Evolutionary conservation across 768 basidiomycete species (phyloP).

Genomic region (Calocybe indica): DNA sequence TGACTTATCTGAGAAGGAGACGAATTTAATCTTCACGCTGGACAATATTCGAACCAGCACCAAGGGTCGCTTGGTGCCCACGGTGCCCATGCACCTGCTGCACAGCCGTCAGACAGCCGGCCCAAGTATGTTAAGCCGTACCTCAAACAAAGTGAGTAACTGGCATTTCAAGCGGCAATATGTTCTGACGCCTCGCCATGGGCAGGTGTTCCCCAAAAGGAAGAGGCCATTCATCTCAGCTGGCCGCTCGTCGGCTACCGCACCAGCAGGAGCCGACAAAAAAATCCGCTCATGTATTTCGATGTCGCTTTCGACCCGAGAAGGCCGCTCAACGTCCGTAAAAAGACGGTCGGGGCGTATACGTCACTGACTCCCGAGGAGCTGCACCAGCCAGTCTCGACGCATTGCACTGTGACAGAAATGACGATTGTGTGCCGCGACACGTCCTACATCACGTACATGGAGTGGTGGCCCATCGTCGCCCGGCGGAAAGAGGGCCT

Average conservation of each 20-base stretch:
- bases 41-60: neutral
- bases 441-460: conserved; percentile 10
- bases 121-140: neutral
- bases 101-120: neutral
- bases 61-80: neutral
- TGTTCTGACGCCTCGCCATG: neutral
- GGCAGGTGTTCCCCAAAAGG: conserved; percentile 29
- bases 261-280: conserved; percentile 18
- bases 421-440: conserved; percentile 39
- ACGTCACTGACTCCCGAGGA: conserved; percentile 29
- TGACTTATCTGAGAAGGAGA: no score
- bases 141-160: neutral
- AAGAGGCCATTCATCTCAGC: conserved; percentile 32
- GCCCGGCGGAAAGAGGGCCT: conserved; percentile 39
- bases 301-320: conserved; percentile 42
- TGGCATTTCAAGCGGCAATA: neutral
- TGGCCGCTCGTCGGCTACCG: conserved; percentile 44
- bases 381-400: conserved; percentile 35
- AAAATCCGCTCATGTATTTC: conserved; percentile 37
- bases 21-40: no score
- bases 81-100: neutral
- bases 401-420: conserved; percentile 35
- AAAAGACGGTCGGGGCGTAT: neutral
- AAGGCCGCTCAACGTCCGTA: conserved; percentile 13
- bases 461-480: conserved; percentile 32